phyloP scores from a whole-genome alignment of 306 rosid species.

The Herpetospermum pedunculosum region DNA sequence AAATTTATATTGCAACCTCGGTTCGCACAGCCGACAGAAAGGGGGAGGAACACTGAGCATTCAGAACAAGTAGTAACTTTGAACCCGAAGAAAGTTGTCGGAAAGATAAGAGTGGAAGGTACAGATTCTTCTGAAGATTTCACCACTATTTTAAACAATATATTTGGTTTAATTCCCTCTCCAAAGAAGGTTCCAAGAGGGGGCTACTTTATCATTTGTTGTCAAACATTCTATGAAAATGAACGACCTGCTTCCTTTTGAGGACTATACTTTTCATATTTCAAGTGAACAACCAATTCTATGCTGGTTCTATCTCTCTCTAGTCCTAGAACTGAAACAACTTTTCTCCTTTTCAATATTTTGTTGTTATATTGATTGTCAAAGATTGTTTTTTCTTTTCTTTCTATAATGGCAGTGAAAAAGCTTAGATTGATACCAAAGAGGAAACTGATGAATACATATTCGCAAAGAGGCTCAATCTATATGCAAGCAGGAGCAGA shows the following conservation, averaged over 20 bases:
- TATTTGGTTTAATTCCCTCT: neutral
- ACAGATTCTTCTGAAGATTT: constrained; percentile 1
- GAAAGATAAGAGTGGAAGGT: constrained; percentile 97
- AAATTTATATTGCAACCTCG: constrained; percentile 75
- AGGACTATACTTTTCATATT: neutral
- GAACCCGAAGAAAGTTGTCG: constrained; percentile 60
- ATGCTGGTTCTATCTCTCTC: neutral
- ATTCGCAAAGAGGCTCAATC: constrained; percentile 64
- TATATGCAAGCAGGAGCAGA: constrained; percentile 72
- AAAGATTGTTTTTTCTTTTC: neutral
- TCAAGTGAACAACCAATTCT: neutral
- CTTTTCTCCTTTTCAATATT: neutral
- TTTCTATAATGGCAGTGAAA: constrained; percentile 42
- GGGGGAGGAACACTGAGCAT: constrained; percentile 30
- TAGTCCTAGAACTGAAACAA: neutral
- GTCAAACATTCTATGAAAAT: neutral
- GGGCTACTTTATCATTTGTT: neutral
- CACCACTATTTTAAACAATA: neutral
- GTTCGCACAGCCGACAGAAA: constrained; percentile 39
- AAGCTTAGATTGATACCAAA: constrained; percentile 75
- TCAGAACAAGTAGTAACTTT: constrained; percentile 44
- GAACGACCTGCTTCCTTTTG: neutral
- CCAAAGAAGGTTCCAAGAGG: neutral
- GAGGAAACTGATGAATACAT: constrained; percentile 55
- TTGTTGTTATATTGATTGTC: neutral